Evolutionary conservation across 1,284 basidiomycete species (phyloP).

Genomic region (Tilletia horrida): DNA sequence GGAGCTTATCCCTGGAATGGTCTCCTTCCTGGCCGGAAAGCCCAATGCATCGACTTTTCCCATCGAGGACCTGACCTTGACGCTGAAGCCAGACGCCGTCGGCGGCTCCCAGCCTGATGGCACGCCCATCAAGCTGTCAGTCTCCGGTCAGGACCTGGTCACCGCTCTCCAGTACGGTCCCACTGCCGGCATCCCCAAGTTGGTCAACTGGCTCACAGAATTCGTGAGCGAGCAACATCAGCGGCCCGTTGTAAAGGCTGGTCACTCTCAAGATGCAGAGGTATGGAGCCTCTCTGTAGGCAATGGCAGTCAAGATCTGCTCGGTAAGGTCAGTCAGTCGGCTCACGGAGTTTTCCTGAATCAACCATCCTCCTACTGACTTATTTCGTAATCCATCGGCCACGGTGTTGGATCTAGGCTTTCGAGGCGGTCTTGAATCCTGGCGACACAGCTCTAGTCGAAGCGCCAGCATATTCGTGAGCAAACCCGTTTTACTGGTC

Average conservation of each 20-base stretch:
- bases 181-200: conserved; percentile 67
- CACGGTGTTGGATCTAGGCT: conserved; percentile 43
- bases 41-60: conserved; percentile 89
- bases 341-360: neutral
- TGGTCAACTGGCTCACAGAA: conserved; percentile 65
- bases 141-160: conserved; percentile 52
- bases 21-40: conserved; percentile 68
- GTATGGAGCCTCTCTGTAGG: conserved; percentile 74
- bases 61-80: conserved; percentile 68
- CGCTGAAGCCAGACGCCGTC: conserved; percentile 56
- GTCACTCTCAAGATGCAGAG: conserved; percentile 21
- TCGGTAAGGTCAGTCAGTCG: conserved; percentile 63
- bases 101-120: conserved; percentile 28
- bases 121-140: conserved; percentile 36
- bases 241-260: conserved; percentile 59
- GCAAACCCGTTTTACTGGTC: neutral
- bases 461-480: conserved; percentile 76
- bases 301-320: conserved; percentile 79
- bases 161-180: conserved; percentile 60
- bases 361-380: too few relatives aligned
- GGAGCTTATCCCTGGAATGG: conserved; percentile 72
- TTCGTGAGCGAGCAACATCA: conserved; percentile 64
- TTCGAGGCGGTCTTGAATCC: conserved; percentile 67
- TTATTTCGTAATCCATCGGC: too few relatives aligned
- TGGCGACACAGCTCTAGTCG: conserved; percentile 78